These are phyloP conservation scores for Ceratocystis diversiconidia DNA, from an alignment of 2,329 filamentous ascomycete genomes.

Conservation along the genomic window DNA sequence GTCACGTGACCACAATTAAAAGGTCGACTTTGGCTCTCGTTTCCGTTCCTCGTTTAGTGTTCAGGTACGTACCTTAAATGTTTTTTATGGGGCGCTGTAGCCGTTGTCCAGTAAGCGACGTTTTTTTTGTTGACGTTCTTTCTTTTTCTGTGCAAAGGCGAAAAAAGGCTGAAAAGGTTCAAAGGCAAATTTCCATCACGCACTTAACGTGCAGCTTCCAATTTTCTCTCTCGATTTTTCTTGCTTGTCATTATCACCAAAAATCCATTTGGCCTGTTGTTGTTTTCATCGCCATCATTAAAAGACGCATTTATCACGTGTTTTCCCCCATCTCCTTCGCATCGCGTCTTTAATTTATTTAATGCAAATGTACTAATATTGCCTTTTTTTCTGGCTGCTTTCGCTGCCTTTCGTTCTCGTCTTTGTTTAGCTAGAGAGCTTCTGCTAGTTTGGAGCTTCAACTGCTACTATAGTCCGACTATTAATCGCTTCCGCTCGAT, in stretches of 20 bases:
- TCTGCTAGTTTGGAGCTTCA: constrained; percentile 2
- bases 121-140: constrained; percentile 17
- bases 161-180: not conserved
- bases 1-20: not conserved
- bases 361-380: constrained; percentile 12
- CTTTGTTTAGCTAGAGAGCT: constrained; percentile 12
- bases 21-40: not conserved
- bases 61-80: not conserved
- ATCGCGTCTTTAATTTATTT: not conserved
- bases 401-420: constrained; percentile 4
- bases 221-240: constrained; percentile 9
- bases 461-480: not conserved
- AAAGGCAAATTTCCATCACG: constrained; percentile 15
- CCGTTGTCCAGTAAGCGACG: constrained; percentile 16
- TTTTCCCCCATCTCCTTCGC: not conserved
- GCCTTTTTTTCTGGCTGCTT: not conserved
- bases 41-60: not conserved
- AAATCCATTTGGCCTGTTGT: not conserved
- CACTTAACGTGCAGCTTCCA: constrained; percentile 16
- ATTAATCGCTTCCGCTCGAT: not conserved
- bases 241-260: not conserved
- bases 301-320: constrained; percentile 5
- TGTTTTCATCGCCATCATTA: constrained; percentile 4
- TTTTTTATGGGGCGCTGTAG: constrained; percentile 11
- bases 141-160: constrained; percentile 14